Evolutionary conservation across 345 rosid species (phyloP), one percentile per base, ranked within the genome.

Genomic region (Brassica juncea): DNA sequence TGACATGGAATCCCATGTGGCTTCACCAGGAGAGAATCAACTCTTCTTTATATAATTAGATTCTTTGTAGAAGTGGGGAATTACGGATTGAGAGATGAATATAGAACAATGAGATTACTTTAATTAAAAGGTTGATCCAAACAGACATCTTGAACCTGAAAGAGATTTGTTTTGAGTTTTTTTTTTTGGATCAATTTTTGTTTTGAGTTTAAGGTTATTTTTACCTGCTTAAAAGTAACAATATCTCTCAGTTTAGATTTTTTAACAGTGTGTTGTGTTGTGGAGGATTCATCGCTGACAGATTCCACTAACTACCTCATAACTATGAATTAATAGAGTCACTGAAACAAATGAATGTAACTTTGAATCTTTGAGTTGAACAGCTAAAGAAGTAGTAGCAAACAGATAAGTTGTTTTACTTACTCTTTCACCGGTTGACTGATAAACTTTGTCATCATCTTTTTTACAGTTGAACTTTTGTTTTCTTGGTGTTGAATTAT

Each of bases 1-100:
- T 19, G 19, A 28, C 31, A 3, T 28, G 31, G 2, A 2, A 28
- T 28, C 31, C 31, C 19, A 19, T 19, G 19, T 19, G 19, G 19
- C 19, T 19, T 19, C 19, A 19, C 19, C 19, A 19, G 19, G 19
- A 19, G 19, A 19, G 19, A 19, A 19, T 19, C 19, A 19, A 19
- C 19, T 19, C 19, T 19, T 19, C 19, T 19, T 19, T 19, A 19
- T 19, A 19, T 19, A 19, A 19, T 19, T 19, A 19, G 35, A 78
- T 72, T 72, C 82, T 72, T 25, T 79, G 15, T 31, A n/a, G 68
- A 66, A 66, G 73, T 73, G 77, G 82, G 39, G 69, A 67, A 55
- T 71, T 65, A 65, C 59, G 21, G 49, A 77, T 64, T 54, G 76
- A 71, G 34, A 70, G 60, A 71, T 64, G 14, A 71, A 77, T 16